These are phyloP conservation scores for Inga leiocalycina DNA, from an alignment of 306 rosid genomes.

Conservation along the genomic window DNA sequence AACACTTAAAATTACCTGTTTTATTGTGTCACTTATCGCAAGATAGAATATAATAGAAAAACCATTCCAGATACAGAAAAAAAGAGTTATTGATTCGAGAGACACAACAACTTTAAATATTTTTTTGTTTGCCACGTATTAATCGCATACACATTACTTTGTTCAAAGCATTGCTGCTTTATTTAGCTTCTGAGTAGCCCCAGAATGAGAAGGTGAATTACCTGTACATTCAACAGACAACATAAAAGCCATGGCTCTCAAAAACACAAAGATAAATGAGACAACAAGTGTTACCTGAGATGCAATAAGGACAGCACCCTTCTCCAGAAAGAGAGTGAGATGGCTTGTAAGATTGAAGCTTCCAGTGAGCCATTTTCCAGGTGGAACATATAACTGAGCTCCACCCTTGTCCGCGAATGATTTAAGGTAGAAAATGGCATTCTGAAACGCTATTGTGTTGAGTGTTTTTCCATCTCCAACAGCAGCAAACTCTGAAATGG, in stretches of 20 bases:
- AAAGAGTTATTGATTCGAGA: background rate
- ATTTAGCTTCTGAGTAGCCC: background rate
- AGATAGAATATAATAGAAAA: constrained; percentile 1
- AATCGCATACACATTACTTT: background rate
- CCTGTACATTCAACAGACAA: background rate
- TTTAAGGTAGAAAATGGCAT: constrained; percentile 93
- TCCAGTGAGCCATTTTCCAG: constrained; percentile 94
- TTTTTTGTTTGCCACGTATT: background rate
- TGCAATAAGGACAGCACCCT: constrained; percentile 87
- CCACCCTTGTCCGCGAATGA: constrained; percentile 99
- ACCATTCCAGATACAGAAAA: background rate
- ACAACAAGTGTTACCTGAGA: constrained; percentile 68
- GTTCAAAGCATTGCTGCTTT: background rate
- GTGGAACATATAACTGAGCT: constrained; percentile 93
- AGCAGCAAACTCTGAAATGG: constrained; percentile 92
- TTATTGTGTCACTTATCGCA: background rate
- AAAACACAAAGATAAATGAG: background rate
- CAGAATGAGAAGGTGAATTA: background rate
- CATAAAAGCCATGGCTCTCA: background rate
- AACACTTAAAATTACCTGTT: background rate
- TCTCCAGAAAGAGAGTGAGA: constrained; percentile 93
- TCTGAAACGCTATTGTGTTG: constrained; percentile 92
- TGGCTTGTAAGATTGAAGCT: constrained; percentile 95
- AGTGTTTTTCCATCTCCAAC: constrained; percentile 94
- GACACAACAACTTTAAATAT: background rate